These are phyloP conservation scores for Rutstroemia sp. DNA, from an alignment of 2,329 filamentous ascomycete genomes.

Conservation along the genomic window DNA sequence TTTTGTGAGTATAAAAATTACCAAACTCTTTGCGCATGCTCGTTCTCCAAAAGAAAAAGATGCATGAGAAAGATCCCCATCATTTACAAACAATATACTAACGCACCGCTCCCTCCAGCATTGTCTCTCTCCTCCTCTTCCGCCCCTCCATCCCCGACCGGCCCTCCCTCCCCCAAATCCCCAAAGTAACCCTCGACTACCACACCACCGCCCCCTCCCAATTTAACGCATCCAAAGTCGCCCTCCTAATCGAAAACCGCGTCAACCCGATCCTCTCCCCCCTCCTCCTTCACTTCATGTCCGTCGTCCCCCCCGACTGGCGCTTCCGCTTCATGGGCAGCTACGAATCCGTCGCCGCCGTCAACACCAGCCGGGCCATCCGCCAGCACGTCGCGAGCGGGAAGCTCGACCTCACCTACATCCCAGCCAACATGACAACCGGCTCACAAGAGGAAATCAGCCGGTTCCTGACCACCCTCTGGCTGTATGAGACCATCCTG, in stretches of 20 bases:
- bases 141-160: conserved; percentile 18
- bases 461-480: conserved; percentile 42
- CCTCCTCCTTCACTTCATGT: conserved; percentile 47
- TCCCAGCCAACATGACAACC: conserved; percentile 44
- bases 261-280: conserved; percentile 39
- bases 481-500: conserved; percentile 42
- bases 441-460: conserved; percentile 43
- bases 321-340: conserved; percentile 47
- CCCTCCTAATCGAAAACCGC: conserved; percentile 46
- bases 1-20: conserved; percentile 17
- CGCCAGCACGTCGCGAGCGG: conserved; percentile 25
- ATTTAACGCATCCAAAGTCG: conserved; percentile 30
- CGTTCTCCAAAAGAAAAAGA: not conserved
- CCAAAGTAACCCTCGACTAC: conserved; percentile 12
- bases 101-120: conserved; percentile 12
- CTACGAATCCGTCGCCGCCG: conserved; percentile 34
- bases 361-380: conserved; percentile 41
- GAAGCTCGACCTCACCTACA: conserved; percentile 44
- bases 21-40: not conserved
- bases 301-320: conserved; percentile 47
- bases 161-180: conserved; percentile 13
- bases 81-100: not conserved
- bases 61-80: no score
- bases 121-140: conserved; percentile 19
- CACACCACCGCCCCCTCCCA: not conserved